phyloP scores from a whole-genome alignment of 1,139 yeast genomes.

The Magnusiomyces suaveolens region DNA sequence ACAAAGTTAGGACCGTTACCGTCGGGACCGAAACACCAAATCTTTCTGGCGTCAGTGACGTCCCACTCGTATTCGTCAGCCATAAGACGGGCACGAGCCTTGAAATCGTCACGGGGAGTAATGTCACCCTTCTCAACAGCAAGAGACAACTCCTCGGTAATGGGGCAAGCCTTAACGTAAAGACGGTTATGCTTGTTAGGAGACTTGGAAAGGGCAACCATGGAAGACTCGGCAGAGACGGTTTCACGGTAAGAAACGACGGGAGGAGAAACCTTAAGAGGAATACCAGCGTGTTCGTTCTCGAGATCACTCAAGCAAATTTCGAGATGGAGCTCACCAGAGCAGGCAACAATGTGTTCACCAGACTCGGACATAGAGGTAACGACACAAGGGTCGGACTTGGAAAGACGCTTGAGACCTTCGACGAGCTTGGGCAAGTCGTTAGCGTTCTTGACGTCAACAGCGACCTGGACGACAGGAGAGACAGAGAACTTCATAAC shows the following conservation, averaged over 20 bases:
- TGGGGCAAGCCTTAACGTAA: conserved; percentile 94
- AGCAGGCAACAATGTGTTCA: conserved; percentile 99
- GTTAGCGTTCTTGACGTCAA: conserved; percentile 98
- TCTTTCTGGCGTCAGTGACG: conserved; percentile 99
- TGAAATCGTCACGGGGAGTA: conserved; percentile 95
- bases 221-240: conserved; percentile 85
- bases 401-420: conserved; percentile 99
- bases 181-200: conserved; percentile 99
- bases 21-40: conserved; percentile 99
- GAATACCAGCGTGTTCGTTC: conserved; percentile 99
- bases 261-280: conserved; percentile 95
- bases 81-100: conserved; percentile 97
- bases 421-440: conserved; percentile 99
- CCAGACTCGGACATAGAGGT: conserved; percentile 84
- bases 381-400: conserved; percentile 98
- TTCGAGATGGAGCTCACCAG: conserved; percentile 99
- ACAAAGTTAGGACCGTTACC: conserved; percentile 98
- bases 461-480: conserved; percentile 99
- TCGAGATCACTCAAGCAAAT: conserved; percentile 93
- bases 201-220: conserved; percentile 95
- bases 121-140: conserved; percentile 92
- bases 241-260: conserved; percentile 99
- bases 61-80: conserved; percentile 99
- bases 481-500: conserved; percentile 99
- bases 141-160: conserved; percentile 81